Evolutionary conservation across 169 alveolate genomes (phyloP).

Genomic region (Perkinsus olseni): DNA sequence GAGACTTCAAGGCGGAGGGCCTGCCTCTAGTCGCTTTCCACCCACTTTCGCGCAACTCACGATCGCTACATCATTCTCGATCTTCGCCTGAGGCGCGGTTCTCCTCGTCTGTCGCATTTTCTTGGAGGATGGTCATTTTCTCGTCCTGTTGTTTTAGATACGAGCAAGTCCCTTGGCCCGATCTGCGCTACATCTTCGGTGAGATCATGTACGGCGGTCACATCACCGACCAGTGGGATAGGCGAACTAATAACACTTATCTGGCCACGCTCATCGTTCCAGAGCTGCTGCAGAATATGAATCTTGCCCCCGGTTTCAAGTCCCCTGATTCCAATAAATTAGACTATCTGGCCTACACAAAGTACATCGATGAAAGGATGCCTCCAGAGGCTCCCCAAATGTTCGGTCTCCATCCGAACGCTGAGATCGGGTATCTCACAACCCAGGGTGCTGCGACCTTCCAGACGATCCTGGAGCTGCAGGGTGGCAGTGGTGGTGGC

Average conservation of each 20-base stretch:
- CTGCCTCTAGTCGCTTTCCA: no score
- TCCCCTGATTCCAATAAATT: slow-evolving; percentile 88
- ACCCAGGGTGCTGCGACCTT: slow-evolving; percentile 73
- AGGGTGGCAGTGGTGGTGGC: slow-evolving; percentile 47
- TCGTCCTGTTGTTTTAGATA: slow-evolving; percentile 32
- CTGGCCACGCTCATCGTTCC: slow-evolving; percentile 75
- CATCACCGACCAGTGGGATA: slow-evolving; percentile 92
- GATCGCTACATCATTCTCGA: no score
- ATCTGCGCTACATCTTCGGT: slow-evolving; percentile 86
- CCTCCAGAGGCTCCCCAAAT: slow-evolving; percentile 79
- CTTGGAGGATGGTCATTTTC: no score
- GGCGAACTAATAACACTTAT: slow-evolving; percentile 88
- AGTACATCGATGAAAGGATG: slow-evolving; percentile 84
- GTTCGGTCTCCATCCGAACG: slow-evolving; percentile 91
- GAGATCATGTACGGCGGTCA: slow-evolving; percentile 97
- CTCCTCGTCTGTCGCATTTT: no score
- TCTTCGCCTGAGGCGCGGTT: no score
- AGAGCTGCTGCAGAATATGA: slow-evolving; percentile 68
- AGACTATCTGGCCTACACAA: slow-evolving; percentile 74
- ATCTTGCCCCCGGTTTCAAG: slow-evolving; percentile 79
- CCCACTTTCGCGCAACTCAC: no score
- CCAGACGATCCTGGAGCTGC: slow-evolving; percentile 58
- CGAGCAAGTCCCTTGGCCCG: slow-evolving; percentile 88
- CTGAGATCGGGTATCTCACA: slow-evolving; percentile 89
- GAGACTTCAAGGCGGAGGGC: no score